Conservation (phyloP, 345 rosid species). For the Arabidopsis suecica region DNA sequence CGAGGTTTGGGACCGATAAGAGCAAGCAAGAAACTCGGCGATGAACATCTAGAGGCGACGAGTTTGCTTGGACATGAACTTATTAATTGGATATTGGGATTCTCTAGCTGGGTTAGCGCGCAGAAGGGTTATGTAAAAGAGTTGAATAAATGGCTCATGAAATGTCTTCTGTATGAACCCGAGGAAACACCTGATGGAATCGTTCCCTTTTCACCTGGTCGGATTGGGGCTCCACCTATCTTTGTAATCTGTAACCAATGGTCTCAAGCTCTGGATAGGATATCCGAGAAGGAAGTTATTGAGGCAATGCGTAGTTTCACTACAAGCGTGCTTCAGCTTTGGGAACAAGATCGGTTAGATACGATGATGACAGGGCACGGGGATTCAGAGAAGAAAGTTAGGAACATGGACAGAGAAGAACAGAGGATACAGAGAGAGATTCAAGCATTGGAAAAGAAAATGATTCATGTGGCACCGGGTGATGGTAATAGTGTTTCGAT, state of each 20-base stretch:
- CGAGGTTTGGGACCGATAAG: slow-evolving; percentile 63
- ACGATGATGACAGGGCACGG: slow-evolving; percentile 60
- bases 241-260: slow-evolving; percentile 97
- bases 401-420: slow-evolving; percentile 75
- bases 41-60: slow-evolving; percentile 71
- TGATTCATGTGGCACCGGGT: slow-evolving; percentile 52
- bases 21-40: slow-evolving; percentile 65
- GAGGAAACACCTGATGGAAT: slow-evolving; percentile 89
- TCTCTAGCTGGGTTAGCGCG: slow-evolving; percentile 78
- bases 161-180: slow-evolving; percentile 84
- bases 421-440: slow-evolving; percentile 86
- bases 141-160: slow-evolving; percentile 84
- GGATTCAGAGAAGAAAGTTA: slow-evolving; percentile 68
- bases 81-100: slow-evolving; percentile 71
- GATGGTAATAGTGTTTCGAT: slow-evolving; percentile 35
- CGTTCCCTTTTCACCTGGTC: slow-evolving; percentile 91
- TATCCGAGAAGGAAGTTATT: slow-evolving; percentile 89
- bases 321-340: slow-evolving; percentile 65
- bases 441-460: slow-evolving; percentile 88
- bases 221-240: slow-evolving; percentile 90
- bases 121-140: slow-evolving; percentile 81
- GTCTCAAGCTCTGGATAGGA: slow-evolving; percentile 77
- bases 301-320: slow-evolving; percentile 74
- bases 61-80: slow-evolving; percentile 79
- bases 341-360: slow-evolving; percentile 78